Percentiles rank a stretch among this genome's conserved stretches.
These are phyloP conservation scores for Hyaloscypha variabilis DNA, from an alignment of 495 filamentous ascomycete species.

Conservation along the genomic window DNA sequence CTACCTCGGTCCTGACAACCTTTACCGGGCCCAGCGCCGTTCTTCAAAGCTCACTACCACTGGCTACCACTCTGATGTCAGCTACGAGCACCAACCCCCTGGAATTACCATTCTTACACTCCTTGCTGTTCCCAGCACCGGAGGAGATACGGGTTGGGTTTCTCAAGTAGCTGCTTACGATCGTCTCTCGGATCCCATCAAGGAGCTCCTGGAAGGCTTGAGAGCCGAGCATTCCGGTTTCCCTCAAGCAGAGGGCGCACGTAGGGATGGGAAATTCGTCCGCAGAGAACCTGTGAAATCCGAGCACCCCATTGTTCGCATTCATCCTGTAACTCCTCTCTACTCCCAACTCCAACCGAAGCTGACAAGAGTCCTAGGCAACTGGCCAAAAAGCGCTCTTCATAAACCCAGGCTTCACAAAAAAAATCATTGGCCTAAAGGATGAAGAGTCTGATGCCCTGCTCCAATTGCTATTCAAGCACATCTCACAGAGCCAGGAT, in stretches of 20 bases:
- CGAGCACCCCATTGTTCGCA: slow-evolving; percentile 63
- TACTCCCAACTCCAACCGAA: neutral
- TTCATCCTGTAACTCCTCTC: slow-evolving; percentile 46
- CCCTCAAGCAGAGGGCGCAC: slow-evolving; percentile 45
- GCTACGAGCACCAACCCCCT: slow-evolving; percentile 66
- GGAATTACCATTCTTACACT: slow-evolving; percentile 68
- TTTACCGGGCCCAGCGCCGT: slow-evolving; percentile 44
- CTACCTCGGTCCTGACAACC: slow-evolving; percentile 50
- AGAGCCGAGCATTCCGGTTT: slow-evolving; percentile 60
- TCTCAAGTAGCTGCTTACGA: slow-evolving; percentile 62
- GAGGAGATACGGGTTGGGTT: slow-evolving; percentile 67
- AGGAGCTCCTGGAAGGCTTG: slow-evolving; percentile 59
- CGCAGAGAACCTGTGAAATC: slow-evolving; percentile 55
- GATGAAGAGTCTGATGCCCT: slow-evolving; percentile 67
- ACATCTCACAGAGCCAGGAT: slow-evolving; percentile 62
- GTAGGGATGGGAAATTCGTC: slow-evolving; percentile 50
- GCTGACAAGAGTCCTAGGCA: neutral
- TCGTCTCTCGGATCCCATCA: slow-evolving; percentile 59
- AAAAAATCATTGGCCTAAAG: slow-evolving; percentile 61
- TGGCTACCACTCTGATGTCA: slow-evolving; percentile 69
- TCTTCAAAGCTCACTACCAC: slow-evolving; percentile 49
- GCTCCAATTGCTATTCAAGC: slow-evolving; percentile 65
- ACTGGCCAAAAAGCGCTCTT: slow-evolving; percentile 23
- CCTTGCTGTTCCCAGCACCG: slow-evolving; percentile 58
- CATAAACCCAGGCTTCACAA: slow-evolving; percentile 17